These are phyloP conservation scores for Dipteronia sinensis DNA, from an alignment of 345 rosid species.

Conservation along the genomic window DNA sequence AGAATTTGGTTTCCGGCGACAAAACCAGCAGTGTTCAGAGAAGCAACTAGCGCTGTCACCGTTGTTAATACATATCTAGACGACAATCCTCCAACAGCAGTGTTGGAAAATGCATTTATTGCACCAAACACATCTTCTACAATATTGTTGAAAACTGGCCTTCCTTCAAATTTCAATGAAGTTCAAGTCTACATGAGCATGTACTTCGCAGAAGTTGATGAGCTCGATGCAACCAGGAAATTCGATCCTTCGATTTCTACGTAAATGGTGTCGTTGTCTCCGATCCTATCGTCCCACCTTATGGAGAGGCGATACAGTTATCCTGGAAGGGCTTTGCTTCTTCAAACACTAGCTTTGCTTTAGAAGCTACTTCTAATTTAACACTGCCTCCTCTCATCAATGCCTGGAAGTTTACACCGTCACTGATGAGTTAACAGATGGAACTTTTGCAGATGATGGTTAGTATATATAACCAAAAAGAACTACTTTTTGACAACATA, in stretches of 20 bases:
- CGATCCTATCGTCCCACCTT: slow-evolving; percentile 27
- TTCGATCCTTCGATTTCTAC: slow-evolving; percentile 35
- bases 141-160: slow-evolving; percentile 4
- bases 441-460: slow-evolving; percentile 42
- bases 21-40: not conserved
- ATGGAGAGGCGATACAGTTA: slow-evolving; percentile 20
- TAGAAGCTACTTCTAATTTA: slow-evolving; percentile 36
- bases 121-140: slow-evolving; percentile 1
- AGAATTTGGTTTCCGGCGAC: slow-evolving; percentile 39
- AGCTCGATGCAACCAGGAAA: slow-evolving; percentile 30
- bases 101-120: slow-evolving; percentile 34
- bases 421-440: slow-evolving; percentile 25
- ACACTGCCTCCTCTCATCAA: slow-evolving; percentile 51
- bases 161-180: slow-evolving; percentile 19
- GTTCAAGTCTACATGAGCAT: slow-evolving; percentile 30
- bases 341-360: slow-evolving; percentile 27
- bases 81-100: slow-evolving; percentile 37
- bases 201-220: slow-evolving; percentile 46
- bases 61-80: not conserved
- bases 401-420: slow-evolving; percentile 42
- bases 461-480: not conserved
- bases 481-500: not conserved
- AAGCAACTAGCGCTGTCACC: slow-evolving; percentile 10
- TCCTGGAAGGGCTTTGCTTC: slow-evolving; percentile 17
- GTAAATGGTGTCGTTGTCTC: not conserved